Percentiles rank a stretch among this genome's conserved stretches.
Evolutionary conservation across 2,329 filamentous ascomycete genomes (phyloP).

Genomic region (Talaromyces sp.): DNA sequence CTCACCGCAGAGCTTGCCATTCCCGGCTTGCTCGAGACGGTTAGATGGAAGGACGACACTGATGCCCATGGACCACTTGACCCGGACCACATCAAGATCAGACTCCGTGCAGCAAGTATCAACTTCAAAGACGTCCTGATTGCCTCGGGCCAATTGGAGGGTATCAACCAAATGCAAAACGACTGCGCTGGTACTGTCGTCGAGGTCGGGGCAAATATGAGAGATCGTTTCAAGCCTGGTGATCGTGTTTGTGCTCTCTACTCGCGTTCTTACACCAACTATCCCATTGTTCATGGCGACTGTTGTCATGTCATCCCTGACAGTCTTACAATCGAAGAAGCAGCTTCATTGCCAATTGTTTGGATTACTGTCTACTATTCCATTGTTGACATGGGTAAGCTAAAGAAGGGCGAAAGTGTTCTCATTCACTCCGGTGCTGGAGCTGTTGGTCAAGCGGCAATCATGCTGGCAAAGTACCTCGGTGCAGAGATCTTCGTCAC

Average conservation of each 20-base stretch:
- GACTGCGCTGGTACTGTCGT: constrained; percentile 43
- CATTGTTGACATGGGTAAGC: constrained; percentile 21
- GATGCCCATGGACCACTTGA: constrained; percentile 25
- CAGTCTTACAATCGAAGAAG: constrained; percentile 51
- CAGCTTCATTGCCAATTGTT: constrained; percentile 53
- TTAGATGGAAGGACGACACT: not conserved
- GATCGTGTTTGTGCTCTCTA: constrained; percentile 40
- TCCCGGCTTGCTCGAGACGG: not conserved
- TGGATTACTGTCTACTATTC: constrained; percentile 21
- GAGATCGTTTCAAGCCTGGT: constrained; percentile 34
- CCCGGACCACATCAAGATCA: constrained; percentile 9
- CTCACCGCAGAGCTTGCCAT: not conserved
- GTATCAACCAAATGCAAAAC: constrained; percentile 22
- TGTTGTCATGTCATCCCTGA: constrained; percentile 49
- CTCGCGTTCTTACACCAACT: constrained; percentile 8
- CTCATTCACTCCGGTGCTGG: constrained; percentile 27
- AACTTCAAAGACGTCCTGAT: constrained; percentile 4
- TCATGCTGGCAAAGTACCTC: constrained; percentile 26
- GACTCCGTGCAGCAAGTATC: constrained; percentile 2
- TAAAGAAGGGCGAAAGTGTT: constrained; percentile 25
- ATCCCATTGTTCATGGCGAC: constrained; percentile 1
- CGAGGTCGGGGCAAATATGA: constrained; percentile 29
- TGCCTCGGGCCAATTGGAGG: not conserved
- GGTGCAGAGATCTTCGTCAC: constrained; percentile 23
- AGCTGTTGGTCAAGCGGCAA: constrained; percentile 24